phyloP scores from a whole-genome alignment of 257 asterid species.

The Solanum ossicruentum region DNA sequence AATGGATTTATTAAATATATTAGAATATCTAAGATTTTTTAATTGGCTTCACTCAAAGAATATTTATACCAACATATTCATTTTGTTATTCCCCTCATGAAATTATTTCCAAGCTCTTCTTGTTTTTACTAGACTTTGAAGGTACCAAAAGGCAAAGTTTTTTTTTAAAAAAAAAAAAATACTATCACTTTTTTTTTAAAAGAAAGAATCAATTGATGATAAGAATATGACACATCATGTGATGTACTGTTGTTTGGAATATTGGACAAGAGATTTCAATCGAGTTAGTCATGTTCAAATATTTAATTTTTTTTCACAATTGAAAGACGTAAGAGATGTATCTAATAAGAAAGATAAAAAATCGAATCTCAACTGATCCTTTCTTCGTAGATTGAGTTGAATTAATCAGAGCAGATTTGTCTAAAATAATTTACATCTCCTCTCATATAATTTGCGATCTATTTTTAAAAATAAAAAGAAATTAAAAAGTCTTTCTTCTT shows the following conservation, averaged over 20 bases:
- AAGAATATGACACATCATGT: not conserved
- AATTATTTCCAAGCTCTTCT: not conserved
- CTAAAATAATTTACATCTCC: not conserved
- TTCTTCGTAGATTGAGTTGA: not conserved
- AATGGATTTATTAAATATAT: not conserved
- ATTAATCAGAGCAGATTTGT: accelerated
- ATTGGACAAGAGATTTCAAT: not conserved
- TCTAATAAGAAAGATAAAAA: no score
- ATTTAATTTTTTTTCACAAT: no score
- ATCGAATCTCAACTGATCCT: not conserved
- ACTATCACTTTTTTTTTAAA: not conserved
- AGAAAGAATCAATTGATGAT: not conserved
- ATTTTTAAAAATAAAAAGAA: no score
- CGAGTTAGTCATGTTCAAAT: not conserved
- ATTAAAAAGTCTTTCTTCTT: no score
- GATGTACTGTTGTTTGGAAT: not conserved
- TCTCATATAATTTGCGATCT: not conserved
- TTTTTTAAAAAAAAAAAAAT: not conserved
- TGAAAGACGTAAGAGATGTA: not conserved
- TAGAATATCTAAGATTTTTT: not conserved
- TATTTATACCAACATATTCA: not conserved
- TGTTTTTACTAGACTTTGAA: not conserved
- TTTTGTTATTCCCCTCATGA: not conserved
- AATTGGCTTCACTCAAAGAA: not conserved
- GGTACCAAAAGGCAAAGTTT: not conserved